A percentile compares a stretch with the other conserved stretches of the same genome.
Conservation (phyloP, 352 stramenopile genomes). For the Phytophthora boehmeriae region DNA sequence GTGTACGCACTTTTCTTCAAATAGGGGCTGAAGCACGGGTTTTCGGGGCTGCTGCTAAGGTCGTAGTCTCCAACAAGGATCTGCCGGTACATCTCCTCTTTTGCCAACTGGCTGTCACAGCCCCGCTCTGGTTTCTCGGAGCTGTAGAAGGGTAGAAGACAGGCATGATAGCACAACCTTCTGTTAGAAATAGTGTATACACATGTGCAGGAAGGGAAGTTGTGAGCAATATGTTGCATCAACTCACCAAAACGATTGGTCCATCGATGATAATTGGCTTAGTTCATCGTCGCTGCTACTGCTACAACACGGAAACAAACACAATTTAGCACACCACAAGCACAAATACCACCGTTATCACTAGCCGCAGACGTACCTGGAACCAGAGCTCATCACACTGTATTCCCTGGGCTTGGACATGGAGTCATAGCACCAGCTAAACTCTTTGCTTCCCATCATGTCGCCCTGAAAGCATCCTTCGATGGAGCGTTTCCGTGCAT, state of each 20-base stretch:
- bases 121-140: conserved; percentile 48
- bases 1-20: conserved; percentile 75
- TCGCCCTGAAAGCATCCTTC: conserved; percentile 53
- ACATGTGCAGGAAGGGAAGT: too few relatives aligned
- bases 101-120: conserved; percentile 56
- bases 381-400: conserved; percentile 49
- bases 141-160: conserved; percentile 16
- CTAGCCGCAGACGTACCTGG: conserved; percentile 37
- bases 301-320: conserved; percentile 23
- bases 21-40: conserved; percentile 71
- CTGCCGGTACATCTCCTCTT: conserved; percentile 71
- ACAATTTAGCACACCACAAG: neutral
- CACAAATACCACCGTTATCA: neutral
- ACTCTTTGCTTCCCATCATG: conserved; percentile 39
- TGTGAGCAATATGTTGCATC: too few relatives aligned
- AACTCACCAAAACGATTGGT: conserved; percentile 70
- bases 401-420: conserved; percentile 51
- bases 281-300: conserved; percentile 86
- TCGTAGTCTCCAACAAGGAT: conserved; percentile 60
- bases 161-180: neutral
- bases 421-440: conserved; percentile 34
- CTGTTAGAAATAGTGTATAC: conserved; percentile 10
- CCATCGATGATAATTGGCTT: conserved; percentile 69
- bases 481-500: conserved; percentile 68
- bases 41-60: conserved; percentile 73